phyloP scores from a whole-genome alignment of 2,329 filamentous ascomycete genomes.

The Botryosphaeria agaves region DNA sequence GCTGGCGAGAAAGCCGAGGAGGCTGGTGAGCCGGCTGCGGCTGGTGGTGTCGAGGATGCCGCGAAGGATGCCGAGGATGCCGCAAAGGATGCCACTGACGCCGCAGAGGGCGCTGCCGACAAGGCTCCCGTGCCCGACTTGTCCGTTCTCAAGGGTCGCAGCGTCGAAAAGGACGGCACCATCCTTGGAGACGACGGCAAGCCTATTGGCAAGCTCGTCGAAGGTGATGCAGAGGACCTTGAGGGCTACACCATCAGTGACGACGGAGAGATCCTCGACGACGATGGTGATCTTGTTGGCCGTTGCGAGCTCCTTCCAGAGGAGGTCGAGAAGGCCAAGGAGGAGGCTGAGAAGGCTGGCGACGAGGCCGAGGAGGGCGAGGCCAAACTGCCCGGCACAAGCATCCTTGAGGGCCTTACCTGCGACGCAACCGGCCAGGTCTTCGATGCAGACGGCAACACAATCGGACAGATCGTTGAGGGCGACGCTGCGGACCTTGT shows the following conservation, averaged over 20 bases:
- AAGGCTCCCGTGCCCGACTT: conserved; percentile 26
- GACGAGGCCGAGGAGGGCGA: conserved; percentile 11
- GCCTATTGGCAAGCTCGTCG: conserved; percentile 28
- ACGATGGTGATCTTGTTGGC: conserved; percentile 36
- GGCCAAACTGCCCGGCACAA: conserved; percentile 23
- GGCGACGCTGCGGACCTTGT: conserved; percentile 30
- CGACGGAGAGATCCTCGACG: conserved; percentile 37
- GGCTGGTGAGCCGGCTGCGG: conserved; percentile 8
- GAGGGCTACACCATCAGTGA: conserved; percentile 34
- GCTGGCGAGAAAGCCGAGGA: conserved; percentile 6
- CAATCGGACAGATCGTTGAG: conserved; percentile 28
- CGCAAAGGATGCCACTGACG: no score
- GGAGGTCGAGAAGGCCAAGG: conserved; percentile 19
- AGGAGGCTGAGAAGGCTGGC: conserved; percentile 8
- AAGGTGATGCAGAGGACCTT: conserved; percentile 35
- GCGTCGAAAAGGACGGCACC: conserved; percentile 36
- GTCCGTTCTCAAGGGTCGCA: conserved; percentile 29
- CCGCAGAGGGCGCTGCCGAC: conserved; percentile 3
- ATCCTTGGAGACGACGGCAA: conserved; percentile 34
- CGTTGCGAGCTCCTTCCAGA: conserved; percentile 32
- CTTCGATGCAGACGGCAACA: conserved; percentile 32
- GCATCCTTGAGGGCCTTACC: conserved; percentile 29
- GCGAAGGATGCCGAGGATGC: conserved; percentile 3
- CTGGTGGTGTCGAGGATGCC: conserved; percentile 6
- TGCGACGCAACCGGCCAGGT: conserved; percentile 29